These are phyloP conservation scores for Usnea hakonensis DNA, from an alignment of 495 filamentous ascomycete genomes.

Conservation along the genomic window DNA sequence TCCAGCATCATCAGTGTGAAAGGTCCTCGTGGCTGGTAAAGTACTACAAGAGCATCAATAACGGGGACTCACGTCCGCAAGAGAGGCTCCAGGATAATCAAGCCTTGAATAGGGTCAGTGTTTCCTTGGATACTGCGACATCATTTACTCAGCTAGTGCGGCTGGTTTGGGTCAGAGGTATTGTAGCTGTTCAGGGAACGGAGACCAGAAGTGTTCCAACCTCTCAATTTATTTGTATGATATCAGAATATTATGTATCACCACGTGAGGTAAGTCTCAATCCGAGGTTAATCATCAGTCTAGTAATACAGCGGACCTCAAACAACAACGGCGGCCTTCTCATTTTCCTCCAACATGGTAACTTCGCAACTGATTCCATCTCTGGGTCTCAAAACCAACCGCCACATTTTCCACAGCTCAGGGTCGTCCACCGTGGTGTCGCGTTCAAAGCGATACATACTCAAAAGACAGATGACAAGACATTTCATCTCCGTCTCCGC, in stretches of 20 bases:
- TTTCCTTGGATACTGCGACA: background rate
- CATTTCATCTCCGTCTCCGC: conserved; percentile 29
- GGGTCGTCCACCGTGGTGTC: conserved; percentile 36
- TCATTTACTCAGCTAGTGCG: background rate
- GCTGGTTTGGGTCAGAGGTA: background rate
- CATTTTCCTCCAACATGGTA: conserved; percentile 24
- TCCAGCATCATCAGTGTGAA: background rate
- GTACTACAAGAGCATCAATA: background rate
- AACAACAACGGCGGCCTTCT: conserved; percentile 4
- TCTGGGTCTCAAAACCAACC: conserved; percentile 42
- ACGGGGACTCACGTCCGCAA: background rate
- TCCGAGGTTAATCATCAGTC: background rate
- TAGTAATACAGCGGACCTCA: background rate
- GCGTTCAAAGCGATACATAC: conserved; percentile 25
- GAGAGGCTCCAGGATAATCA: background rate
- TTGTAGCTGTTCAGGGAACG: background rate
- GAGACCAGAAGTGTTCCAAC: background rate
- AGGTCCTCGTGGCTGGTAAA: background rate
- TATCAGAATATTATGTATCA: background rate
- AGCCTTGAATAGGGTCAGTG: background rate
- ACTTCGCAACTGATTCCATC: conserved; percentile 41
- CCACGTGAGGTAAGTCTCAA: background rate
- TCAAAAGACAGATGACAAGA: conserved; percentile 26
- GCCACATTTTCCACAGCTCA: conserved; percentile 49
- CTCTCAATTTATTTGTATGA: background rate